A percentile compares a stretch with the other conserved stretches of the same genome.
phyloP scores from a whole-genome alignment of 805 yeast species.

The Candida manassasensis region DNA sequence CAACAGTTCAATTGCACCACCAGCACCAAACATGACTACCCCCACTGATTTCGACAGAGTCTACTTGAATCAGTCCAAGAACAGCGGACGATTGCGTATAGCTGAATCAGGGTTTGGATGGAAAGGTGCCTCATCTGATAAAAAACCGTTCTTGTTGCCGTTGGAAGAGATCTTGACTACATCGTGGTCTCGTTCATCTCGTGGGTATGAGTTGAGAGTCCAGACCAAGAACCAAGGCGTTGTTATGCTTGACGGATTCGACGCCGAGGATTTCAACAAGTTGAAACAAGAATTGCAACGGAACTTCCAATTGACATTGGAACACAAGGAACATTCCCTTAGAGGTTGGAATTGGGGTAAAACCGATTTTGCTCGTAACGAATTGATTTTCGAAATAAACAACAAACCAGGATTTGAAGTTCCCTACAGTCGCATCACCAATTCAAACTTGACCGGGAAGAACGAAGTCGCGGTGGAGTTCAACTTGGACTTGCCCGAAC shows the following conservation, averaged over 20 bases:
- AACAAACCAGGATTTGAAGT: constrained; percentile 89
- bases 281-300: constrained; percentile 81
- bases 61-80: constrained; percentile 79
- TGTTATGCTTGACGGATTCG: constrained; percentile 88
- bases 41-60: constrained; percentile 84
- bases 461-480: constrained; percentile 92
- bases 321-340: constrained; percentile 82
- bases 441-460: constrained; percentile 86
- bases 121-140: constrained; percentile 57
- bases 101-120: constrained; percentile 98
- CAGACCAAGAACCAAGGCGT: constrained; percentile 88
- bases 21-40: not conserved
- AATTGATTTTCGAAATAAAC: constrained; percentile 77
- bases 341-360: constrained; percentile 99
- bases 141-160: constrained; percentile 81
- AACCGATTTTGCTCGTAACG: constrained; percentile 87
- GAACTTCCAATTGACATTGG: constrained; percentile 67
- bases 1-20: too few species aligned
- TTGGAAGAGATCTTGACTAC: constrained; percentile 75
- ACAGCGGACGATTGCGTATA: constrained; percentile 85
- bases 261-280: constrained; percentile 71
- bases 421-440: constrained; percentile 74
- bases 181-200: constrained; percentile 89
- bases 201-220: constrained; percentile 85
- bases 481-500: constrained; percentile 54